These are phyloP conservation scores for Chamaecyparis obtusa DNA, from an alignment of 75 land plant species.

Conservation along the genomic window DNA sequence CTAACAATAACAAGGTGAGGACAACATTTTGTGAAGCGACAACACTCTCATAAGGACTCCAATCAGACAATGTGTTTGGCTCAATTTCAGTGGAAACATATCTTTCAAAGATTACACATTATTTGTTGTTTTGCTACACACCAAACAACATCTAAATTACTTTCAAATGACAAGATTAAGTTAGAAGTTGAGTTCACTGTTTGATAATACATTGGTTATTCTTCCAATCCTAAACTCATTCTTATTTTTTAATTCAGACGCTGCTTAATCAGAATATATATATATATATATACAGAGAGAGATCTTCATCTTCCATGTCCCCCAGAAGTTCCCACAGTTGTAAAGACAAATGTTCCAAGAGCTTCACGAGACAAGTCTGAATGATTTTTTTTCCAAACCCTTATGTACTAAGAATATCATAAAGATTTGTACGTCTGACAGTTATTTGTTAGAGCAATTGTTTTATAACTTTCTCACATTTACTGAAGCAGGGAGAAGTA, in stretches of 20 bases:
- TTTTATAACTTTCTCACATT: neutral
- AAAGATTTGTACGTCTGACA: neutral
- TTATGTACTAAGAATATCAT: neutral
- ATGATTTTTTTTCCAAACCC: no score
- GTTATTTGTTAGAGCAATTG: neutral
- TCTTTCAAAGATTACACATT: neutral
- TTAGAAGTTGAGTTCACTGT: neutral
- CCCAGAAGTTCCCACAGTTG: neutral
- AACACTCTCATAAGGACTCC: neutral
- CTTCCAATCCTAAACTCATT: no score
- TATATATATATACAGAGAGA: no score
- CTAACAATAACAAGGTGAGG: neutral
- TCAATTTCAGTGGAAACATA: neutral
- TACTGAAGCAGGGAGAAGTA: neutral
- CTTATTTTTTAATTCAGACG: neutral
- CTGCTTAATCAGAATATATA: neutral
- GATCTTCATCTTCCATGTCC: no score
- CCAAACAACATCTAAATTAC: neutral
- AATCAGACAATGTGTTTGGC: neutral
- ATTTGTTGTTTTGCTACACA: neutral
- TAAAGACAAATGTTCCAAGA: neutral
- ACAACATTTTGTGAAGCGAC: neutral
- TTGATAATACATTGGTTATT: no score
- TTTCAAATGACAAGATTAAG: neutral
- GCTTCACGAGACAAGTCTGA: neutral